Conservation (phyloP, 441 rosid genomes). For the Pelargonium myrrhifolium region DNA sequence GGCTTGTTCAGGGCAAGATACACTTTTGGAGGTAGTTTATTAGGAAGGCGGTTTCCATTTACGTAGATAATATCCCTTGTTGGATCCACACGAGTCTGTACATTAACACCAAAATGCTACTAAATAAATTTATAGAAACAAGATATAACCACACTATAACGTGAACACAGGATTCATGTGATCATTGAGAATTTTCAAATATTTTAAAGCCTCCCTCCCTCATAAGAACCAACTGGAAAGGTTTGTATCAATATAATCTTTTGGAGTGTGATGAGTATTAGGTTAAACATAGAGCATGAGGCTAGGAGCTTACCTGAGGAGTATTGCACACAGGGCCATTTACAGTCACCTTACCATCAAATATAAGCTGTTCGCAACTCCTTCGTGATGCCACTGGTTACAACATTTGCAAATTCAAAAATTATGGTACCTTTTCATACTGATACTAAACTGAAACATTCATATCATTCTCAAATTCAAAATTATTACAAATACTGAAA, state of each 20-base stretch:
- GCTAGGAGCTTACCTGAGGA: constrained; percentile 51
- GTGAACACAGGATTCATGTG: neutral
- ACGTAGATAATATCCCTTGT: constrained; percentile 67
- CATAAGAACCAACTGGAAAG: neutral
- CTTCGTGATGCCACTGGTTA: constrained; percentile 76
- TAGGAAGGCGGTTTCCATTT: constrained; percentile 80
- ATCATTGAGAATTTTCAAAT: neutral
- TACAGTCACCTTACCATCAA: constrained; percentile 77
- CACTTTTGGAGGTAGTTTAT: constrained; percentile 77
- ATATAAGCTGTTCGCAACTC: constrained; percentile 71
- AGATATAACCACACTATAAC: neutral
- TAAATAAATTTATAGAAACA: neutral
- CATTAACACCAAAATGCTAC: constrained; percentile 10
- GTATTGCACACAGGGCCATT: constrained; percentile 64
- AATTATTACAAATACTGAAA: neutral
- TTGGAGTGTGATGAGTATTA: neutral
- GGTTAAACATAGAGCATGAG: neutral
- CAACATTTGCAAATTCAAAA: neutral
- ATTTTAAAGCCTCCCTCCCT: neutral
- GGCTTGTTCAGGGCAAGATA: constrained; percentile 89
- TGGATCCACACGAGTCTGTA: constrained; percentile 87
- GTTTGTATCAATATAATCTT: no score
- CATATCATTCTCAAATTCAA: neutral
- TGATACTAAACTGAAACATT: neutral
- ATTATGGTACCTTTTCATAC: neutral